These are phyloP conservation scores for Tetragonia tetragonoides DNA, from an alignment of 148 eudicot genomes.

Conservation along the genomic window DNA sequence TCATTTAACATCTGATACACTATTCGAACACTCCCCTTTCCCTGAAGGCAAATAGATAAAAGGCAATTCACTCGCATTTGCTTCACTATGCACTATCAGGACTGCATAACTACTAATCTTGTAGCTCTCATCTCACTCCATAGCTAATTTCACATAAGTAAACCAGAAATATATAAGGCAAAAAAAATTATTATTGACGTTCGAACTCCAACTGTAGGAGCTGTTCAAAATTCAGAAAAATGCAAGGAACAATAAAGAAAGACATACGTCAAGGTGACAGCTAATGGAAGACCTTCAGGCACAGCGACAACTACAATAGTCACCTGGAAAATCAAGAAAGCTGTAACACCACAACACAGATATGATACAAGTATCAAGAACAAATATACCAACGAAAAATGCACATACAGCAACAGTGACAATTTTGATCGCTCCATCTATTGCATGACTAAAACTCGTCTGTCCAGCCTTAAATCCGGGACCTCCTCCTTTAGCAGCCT, in stretches of 20 bases:
- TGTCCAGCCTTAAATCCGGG: constrained; percentile 54
- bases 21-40: too few relatives aligned
- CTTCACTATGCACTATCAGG: too few relatives aligned
- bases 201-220: too few relatives aligned
- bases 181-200: too few relatives aligned
- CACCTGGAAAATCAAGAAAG: constrained; percentile 54
- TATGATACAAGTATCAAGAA: not conserved
- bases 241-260: not conserved
- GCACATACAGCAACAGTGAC: constrained; percentile 86
- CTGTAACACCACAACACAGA: constrained; percentile 10
- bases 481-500: constrained; percentile 31
- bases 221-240: too few relatives aligned
- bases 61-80: too few relatives aligned
- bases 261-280: constrained; percentile 96
- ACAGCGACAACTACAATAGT: constrained; percentile 97
- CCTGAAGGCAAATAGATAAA: too few relatives aligned
- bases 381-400: constrained; percentile 13
- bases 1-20: too few relatives aligned
- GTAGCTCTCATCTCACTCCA: too few relatives aligned
- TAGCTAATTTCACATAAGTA: too few relatives aligned
- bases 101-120: too few relatives aligned
- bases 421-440: constrained; percentile 80
- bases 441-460: constrained; percentile 56
- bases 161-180: too few relatives aligned
- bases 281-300: constrained; percentile 99